Percentiles rank a stretch among this genome's conserved stretches.
Conservation (phyloP, 345 rosid species). For the Pelargonium nanum region DNA sequence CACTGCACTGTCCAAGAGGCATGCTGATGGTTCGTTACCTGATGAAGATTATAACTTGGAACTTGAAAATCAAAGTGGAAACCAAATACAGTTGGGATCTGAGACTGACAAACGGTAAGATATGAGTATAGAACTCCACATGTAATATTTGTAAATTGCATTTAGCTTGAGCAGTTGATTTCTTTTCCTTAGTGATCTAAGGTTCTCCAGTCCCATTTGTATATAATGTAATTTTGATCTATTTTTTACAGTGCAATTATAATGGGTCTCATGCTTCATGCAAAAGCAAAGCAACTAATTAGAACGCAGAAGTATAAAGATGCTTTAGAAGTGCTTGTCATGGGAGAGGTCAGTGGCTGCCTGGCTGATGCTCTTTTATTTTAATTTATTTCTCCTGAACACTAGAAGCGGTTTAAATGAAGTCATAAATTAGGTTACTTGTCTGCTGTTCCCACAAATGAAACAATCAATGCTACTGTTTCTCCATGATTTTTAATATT, state of each 20-base stretch:
- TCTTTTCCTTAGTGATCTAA: background rate
- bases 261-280: slow-evolving; percentile 93
- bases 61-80: slow-evolving; percentile 80
- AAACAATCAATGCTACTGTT: background rate
- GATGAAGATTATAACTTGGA: slow-evolving; percentile 62
- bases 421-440: background rate
- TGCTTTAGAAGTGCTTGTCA: slow-evolving; percentile 79
- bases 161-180: background rate
- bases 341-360: slow-evolving; percentile 68
- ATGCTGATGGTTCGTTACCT: slow-evolving; percentile 69
- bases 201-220: background rate
- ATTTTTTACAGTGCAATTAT: slow-evolving; percentile 53
- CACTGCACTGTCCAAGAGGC: slow-evolving; percentile 61
- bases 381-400: background rate
- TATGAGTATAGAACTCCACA: background rate
- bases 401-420: background rate
- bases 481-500: background rate
- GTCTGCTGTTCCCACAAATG: background rate
- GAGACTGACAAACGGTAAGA: slow-evolving; percentile 75
- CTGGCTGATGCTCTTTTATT: background rate
- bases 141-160: background rate
- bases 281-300: slow-evolving; percentile 60
- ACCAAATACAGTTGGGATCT: slow-evolving; percentile 52
- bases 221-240: slow-evolving; percentile 5
- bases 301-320: slow-evolving; percentile 49